Evolutionary conservation across 495 filamentous ascomycete species (phyloP), one percentile per base, ranked within the genome.

Genomic region (Pyrenula aspistea): DNA sequence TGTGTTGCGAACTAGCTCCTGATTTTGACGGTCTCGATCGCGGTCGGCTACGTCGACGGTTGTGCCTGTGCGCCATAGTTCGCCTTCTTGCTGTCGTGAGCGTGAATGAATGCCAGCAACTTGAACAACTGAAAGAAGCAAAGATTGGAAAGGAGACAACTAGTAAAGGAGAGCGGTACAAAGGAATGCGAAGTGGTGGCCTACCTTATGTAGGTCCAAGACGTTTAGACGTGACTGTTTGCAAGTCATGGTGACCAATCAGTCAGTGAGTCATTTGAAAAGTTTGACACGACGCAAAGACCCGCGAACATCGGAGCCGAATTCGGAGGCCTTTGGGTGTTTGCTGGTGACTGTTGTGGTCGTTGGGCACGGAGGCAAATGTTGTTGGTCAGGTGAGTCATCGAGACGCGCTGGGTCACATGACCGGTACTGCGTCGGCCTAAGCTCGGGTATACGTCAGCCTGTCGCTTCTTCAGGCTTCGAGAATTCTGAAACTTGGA

Each of bases 31-130:
- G 50, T 20, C 22, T 20, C 20, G 50, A 10, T 20, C 50, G 50
- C 50, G 50, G 50, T 10, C 50, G 68, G 56, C 73, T 70, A 59
- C 73, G 71, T 56, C 73, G 73, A 71, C 73, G 64, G 56, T 77
- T 77, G 57, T 77, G 73, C 55, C 72, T 67, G 61, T 75, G 74
- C 62, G 73, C 73, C 74, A 77, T 75, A 15, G 12, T 57, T 21
- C 19, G 22, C 50, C 20, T 21, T 20, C 50, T 52, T 52, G 19
- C n/a, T 20, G 50, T 24, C 22, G 4, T 20, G 50, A 52, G 50
- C n/a, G 50, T 20, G 19, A 52, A 52, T 20, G n/a, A 24, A 21
- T 24, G 50, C 19, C 50, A 20, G 22, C n/a, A 52, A 24, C 22
- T 4, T 20, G 19, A 4, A 52, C 8, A 19, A 24, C 8, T 10